phyloP scores from a whole-genome alignment of 176 grass and related monocot genomes.

The Triticum aestivum region IWGSC_CS_RefSeq_v2.1 NC_057803.1:725649358-725649857 shows the following conservation, averaged over 20 bases:
- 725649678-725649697: conserved; percentile 30
- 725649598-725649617: conserved; percentile 13
- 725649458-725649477: conserved; percentile 45
- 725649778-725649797: no score
- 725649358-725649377: conserved; percentile 41
- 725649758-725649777: background rate
- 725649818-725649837: background rate
- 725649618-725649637: conserved; percentile 31
- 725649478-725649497: conserved; percentile 21
- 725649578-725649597: background rate
- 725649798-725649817: background rate
- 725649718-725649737: conserved; percentile 26
- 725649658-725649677: conserved; percentile 38
- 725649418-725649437: conserved; percentile 32
- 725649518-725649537: conserved; percentile 46
- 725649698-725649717: conserved; percentile 31
- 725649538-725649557: conserved; percentile 17
- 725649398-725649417: conserved; percentile 17
- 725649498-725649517: conserved; percentile 40
- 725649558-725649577: background rate
- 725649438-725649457: conserved; percentile 47
- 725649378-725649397: conserved; percentile 41
- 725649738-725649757: background rate
- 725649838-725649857: background rate
- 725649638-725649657: conserved; percentile 26